phyloP scores from a whole-genome alignment of 2,329 filamentous ascomycete species.

The Colletotrichum sublineola region DNA sequence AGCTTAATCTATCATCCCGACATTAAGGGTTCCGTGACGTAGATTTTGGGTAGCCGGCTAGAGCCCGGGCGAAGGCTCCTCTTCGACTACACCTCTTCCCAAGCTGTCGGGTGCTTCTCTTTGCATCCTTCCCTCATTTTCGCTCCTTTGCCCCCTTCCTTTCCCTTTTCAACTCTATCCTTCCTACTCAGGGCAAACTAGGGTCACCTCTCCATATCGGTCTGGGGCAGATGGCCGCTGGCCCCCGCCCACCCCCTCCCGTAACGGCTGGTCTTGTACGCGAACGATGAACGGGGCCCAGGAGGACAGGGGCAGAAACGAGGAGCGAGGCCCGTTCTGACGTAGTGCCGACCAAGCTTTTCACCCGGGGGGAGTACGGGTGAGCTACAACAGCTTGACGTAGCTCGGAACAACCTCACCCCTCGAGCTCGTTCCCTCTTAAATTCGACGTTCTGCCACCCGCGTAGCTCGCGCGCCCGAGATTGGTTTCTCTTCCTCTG shows the following conservation, averaged over 20 bases:
- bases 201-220: neutral
- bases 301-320: conserved; percentile 1
- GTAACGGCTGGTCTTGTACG: neutral
- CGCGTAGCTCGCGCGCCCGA: neutral
- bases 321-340: conserved; percentile 20
- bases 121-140: neutral
- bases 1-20: conserved; percentile 1
- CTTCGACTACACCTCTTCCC: neutral
- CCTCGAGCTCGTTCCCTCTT: neutral
- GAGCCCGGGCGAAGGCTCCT: neutral
- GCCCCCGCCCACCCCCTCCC: neutral
- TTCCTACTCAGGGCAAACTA: neutral
- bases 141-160: neutral
- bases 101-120: neutral
- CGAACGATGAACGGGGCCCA: conserved; percentile 11
- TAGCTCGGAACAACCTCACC: conserved; percentile 5
- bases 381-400: conserved; percentile 1
- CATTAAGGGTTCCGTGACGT: conserved; percentile 18
- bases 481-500: neutral
- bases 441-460: neutral
- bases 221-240: neutral
- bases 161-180: neutral
- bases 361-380: neutral
- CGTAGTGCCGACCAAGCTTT: conserved; percentile 33
- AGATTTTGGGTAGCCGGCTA: conserved; percentile 7